Conservation (phyloP, 176 grass and related monocot species). For the Oryza officinalis region DNA sequence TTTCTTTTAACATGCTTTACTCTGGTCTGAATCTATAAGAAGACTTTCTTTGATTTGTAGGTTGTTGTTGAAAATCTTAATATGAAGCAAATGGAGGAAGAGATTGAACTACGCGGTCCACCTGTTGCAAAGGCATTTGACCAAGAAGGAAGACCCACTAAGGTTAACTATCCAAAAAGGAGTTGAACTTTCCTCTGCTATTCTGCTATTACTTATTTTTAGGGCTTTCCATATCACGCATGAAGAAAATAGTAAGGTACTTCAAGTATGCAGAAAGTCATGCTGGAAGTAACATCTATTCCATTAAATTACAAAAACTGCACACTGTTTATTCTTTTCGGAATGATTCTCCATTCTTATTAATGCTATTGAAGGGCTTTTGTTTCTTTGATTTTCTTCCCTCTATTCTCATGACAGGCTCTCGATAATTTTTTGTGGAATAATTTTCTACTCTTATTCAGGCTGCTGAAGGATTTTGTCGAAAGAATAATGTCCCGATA, state of each 20-base stretch:
- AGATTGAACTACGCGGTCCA: slow-evolving; percentile 84
- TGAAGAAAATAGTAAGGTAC: background rate
- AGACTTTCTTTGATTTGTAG: slow-evolving; percentile 51
- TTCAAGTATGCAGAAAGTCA: background rate
- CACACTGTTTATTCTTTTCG: background rate
- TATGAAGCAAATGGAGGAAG: slow-evolving; percentile 68
- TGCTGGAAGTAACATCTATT: background rate
- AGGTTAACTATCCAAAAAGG: slow-evolving; percentile 55
- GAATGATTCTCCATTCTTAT: slow-evolving; percentile 33
- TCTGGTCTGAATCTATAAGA: slow-evolving; percentile 9
- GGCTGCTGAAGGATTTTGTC: slow-evolving; percentile 91
- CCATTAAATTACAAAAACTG: background rate
- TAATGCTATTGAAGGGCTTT: slow-evolving; percentile 37
- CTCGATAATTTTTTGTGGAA: slow-evolving; percentile 36
- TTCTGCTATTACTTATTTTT: slow-evolving; percentile 33
- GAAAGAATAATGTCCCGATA: slow-evolving; percentile 69
- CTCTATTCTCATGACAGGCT: slow-evolving; percentile 33
- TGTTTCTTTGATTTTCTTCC: slow-evolving; percentile 23
- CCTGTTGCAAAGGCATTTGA: slow-evolving; percentile 90
- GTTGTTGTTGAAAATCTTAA: slow-evolving; percentile 74
- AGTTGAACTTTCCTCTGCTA: slow-evolving; percentile 15
- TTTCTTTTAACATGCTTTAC: background rate
- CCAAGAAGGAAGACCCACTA: slow-evolving; percentile 75
- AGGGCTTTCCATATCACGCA: slow-evolving; percentile 14
- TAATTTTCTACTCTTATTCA: slow-evolving; percentile 56